Conservation (phyloP, 2,329 filamentous ascomycete species). For the Tolypocladium endophyticum region DNA sequence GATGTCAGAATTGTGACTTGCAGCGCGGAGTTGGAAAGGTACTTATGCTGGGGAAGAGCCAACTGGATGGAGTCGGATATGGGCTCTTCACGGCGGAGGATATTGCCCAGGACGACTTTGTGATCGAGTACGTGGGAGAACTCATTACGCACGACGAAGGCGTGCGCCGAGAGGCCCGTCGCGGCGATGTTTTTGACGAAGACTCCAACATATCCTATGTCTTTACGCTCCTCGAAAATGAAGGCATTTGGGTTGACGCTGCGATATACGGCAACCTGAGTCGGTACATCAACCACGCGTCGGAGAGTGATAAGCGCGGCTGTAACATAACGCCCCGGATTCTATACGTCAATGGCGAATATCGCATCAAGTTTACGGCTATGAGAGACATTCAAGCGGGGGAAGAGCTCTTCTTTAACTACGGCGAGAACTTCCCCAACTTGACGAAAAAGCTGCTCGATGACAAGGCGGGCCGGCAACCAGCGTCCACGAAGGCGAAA, state of each 20-base stretch:
- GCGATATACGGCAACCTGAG: slow-evolving; percentile 71
- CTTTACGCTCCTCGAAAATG: slow-evolving; percentile 48
- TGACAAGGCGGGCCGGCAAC: slow-evolving; percentile 22
- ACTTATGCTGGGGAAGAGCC: slow-evolving; percentile 59
- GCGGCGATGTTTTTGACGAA: slow-evolving; percentile 50
- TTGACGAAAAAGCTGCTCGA: slow-evolving; percentile 35
- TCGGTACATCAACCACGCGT: slow-evolving; percentile 74
- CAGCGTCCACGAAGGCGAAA: slow-evolving; percentile 13
- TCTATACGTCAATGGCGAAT: slow-evolving; percentile 63
- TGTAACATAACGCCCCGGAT: slow-evolving; percentile 57
- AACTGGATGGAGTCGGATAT: slow-evolving; percentile 58
- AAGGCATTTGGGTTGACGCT: slow-evolving; percentile 61
- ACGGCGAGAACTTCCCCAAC: slow-evolving; percentile 59
- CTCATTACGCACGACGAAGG: slow-evolving; percentile 61
- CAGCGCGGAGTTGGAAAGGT: slow-evolving; percentile 58
- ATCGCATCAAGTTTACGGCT: slow-evolving; percentile 66
- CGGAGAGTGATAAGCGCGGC: slow-evolving; percentile 35
- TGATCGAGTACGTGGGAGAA: slow-evolving; percentile 75
- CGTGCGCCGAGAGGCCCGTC: slow-evolving; percentile 53
- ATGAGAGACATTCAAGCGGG: slow-evolving; percentile 55
- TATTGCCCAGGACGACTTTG: slow-evolving; percentile 57
- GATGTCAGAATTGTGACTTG: slow-evolving; percentile 63
- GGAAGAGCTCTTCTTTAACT: slow-evolving; percentile 75
- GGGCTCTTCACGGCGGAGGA: slow-evolving; percentile 64
- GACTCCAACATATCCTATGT: slow-evolving; percentile 53